Conservation (phyloP, 176 grass and related monocot genomes). For the Avena insularis region DNA sequence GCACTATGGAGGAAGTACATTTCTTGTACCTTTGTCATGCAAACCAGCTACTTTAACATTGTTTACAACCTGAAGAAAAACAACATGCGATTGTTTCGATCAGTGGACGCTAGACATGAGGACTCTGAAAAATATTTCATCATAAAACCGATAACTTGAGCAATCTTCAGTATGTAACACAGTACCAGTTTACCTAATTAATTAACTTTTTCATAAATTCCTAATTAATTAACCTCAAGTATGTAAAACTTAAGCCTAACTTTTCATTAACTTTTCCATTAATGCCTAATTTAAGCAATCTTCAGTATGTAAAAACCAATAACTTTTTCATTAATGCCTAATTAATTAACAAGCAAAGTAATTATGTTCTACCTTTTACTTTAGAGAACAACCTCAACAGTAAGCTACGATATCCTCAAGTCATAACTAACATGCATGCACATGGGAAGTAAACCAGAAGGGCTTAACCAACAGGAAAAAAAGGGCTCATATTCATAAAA, state of each 20-base stretch:
- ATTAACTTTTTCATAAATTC: background rate
- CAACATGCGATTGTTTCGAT: background rate
- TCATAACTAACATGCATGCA: background rate
- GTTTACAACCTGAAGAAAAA: slow-evolving; percentile 77
- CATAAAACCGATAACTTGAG: slow-evolving; percentile 2
- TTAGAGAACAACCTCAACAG: background rate
- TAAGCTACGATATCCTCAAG: background rate
- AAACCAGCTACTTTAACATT: slow-evolving; percentile 75
- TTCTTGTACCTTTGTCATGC: slow-evolving; percentile 83
- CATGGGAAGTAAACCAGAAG: slow-evolving; percentile 2
- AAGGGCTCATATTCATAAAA: background rate
- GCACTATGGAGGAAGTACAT: background rate
- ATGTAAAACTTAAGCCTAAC: background rate
- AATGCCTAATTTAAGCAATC: slow-evolving; percentile 9
- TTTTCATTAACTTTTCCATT: background rate
- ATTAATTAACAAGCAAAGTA: background rate
- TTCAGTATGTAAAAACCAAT: background rate
- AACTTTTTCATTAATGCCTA: background rate
- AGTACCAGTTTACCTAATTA: background rate
- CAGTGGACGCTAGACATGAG: slow-evolving; percentile 6
- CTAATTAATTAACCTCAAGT: background rate
- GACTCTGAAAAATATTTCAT: background rate
- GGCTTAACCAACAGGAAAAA: background rate
- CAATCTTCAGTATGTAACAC: background rate
- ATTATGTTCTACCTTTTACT: slow-evolving; percentile 8